Percentiles rank a stretch among this genome's conserved stretches.
Conservation (phyloP, 306 rosid genomes). For the Mimosa pudica region DNA sequence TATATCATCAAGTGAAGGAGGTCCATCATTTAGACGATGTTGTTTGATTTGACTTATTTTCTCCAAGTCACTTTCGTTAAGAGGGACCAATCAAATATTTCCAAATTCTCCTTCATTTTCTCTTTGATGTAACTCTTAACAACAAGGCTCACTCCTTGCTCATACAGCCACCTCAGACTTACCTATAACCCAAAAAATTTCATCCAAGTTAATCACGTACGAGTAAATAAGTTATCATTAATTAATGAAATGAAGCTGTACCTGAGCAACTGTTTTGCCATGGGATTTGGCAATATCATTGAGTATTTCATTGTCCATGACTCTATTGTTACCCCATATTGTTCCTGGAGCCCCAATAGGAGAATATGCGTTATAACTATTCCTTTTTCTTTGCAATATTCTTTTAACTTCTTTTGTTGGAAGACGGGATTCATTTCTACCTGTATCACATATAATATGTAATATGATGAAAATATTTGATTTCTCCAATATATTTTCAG, state of each 20-base stretch:
- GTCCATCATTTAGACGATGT: conserved; percentile 22
- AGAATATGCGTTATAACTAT: background rate
- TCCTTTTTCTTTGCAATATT: background rate
- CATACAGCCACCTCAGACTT: conserved; percentile 53
- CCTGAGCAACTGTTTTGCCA: background rate
- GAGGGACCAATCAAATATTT: conserved; percentile 57
- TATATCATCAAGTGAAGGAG: conserved; percentile 28
- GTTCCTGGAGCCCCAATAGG: background rate
- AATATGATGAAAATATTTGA: too few relatives aligned
- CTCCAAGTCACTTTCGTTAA: conserved; percentile 38
- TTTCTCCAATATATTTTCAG: background rate
- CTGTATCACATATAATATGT: background rate
- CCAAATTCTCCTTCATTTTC: conserved; percentile 52
- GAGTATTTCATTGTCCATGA: background rate
- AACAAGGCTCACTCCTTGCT: conserved; percentile 42
- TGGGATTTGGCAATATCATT: background rate
- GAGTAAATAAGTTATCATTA: too few relatives aligned
- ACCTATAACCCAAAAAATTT: conserved; percentile 31
- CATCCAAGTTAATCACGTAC: too few relatives aligned
- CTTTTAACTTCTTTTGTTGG: background rate
- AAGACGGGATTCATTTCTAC: background rate
- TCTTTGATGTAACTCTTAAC: conserved; percentile 59
- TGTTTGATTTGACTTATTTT: conserved; percentile 44
- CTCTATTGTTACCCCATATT: background rate
- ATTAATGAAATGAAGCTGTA: too few relatives aligned